Percentiles rank a stretch among this genome's conserved stretches.
Evolutionary conservation across 2,329 filamentous ascomycete genomes (phyloP).

Genomic region (Colletotrichum tofieldiae): DNA sequence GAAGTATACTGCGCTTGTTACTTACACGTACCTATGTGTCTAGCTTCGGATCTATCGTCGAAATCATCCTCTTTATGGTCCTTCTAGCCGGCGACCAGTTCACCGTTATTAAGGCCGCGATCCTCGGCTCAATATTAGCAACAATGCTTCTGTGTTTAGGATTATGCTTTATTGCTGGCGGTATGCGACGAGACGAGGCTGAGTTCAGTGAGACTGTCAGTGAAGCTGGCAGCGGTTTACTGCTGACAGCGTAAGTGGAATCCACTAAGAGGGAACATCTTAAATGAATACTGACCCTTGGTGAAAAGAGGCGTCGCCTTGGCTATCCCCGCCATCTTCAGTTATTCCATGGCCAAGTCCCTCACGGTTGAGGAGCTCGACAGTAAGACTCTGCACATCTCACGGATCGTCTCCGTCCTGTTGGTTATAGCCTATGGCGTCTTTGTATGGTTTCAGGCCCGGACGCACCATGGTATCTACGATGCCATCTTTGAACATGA

Average conservation of each 20-base stretch:
- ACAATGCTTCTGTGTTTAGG: slow-evolving; percentile 87
- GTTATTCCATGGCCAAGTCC: slow-evolving; percentile 55
- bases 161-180: slow-evolving; percentile 84
- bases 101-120: slow-evolving; percentile 86
- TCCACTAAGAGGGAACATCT: background rate
- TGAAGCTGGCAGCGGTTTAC: slow-evolving; percentile 83
- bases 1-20: slow-evolving; percentile 45
- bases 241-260: slow-evolving; percentile 81
- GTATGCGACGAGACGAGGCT: slow-evolving; percentile 77
- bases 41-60: slow-evolving; percentile 80
- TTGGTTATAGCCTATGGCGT: slow-evolving; percentile 78
- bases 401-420: slow-evolving; percentile 79
- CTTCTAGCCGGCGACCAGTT: slow-evolving; percentile 72
- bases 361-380: slow-evolving; percentile 57
- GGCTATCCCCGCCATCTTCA: slow-evolving; percentile 70
- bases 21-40: background rate
- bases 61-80: slow-evolving; percentile 88
- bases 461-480: slow-evolving; percentile 83
- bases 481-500: slow-evolving; percentile 81
- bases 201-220: slow-evolving; percentile 82
- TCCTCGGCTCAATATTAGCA: slow-evolving; percentile 86
- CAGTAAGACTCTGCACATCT: slow-evolving; percentile 74
- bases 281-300: slow-evolving; percentile 3
- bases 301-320: slow-evolving; percentile 53
- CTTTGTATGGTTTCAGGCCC: slow-evolving; percentile 82